These are phyloP conservation scores for Volvox reticuliferus DNA, from an alignment of 139 green algal species.

Conservation along the genomic window DNA sequence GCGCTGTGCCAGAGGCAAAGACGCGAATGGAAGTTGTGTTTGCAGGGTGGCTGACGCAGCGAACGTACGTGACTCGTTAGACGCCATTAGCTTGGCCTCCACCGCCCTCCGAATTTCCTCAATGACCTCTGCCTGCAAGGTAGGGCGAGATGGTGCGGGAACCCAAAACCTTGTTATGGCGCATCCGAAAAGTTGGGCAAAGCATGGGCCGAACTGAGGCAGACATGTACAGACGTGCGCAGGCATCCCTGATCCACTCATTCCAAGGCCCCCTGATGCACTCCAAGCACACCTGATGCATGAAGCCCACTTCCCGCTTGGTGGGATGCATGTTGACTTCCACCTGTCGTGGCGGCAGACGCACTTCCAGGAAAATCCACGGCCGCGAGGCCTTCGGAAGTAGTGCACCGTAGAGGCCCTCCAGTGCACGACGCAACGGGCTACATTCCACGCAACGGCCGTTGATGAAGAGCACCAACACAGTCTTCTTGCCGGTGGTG, in stretches of 20 bases:
- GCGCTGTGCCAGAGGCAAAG: not conserved
- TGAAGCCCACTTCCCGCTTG: conserved; percentile 94
- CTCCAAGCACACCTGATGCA: conserved; percentile 78
- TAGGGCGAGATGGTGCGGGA: not conserved
- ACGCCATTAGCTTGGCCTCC: conserved; percentile 75
- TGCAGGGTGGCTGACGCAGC: conserved; percentile 44
- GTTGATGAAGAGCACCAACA: conserved; percentile 97
- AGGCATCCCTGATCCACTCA: too few relatives aligned
- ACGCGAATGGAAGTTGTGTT: conserved; percentile 43
- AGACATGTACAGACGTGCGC: too few relatives aligned
- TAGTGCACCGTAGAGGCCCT: conserved; percentile 79
- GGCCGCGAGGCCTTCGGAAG: conserved; percentile 78
- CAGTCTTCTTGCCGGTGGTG: conserved; percentile 72
- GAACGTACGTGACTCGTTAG: conserved; percentile 81
- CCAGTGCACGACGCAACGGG: conserved; percentile 80
- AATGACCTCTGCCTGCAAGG: conserved; percentile 58
- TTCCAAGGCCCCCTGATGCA: too few relatives aligned
- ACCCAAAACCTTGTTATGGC: too few relatives aligned
- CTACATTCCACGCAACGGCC: conserved; percentile 89
- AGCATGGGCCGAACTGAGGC: too few relatives aligned
- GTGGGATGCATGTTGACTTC: conserved; percentile 98
- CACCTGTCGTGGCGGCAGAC: conserved; percentile 87
- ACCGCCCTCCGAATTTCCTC: conserved; percentile 66
- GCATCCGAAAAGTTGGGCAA: too few relatives aligned
- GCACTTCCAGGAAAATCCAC: conserved; percentile 91